These are phyloP conservation scores for Apiospora hydei DNA, from an alignment of 2,329 filamentous ascomycete species.

Conservation along the genomic window DNA sequence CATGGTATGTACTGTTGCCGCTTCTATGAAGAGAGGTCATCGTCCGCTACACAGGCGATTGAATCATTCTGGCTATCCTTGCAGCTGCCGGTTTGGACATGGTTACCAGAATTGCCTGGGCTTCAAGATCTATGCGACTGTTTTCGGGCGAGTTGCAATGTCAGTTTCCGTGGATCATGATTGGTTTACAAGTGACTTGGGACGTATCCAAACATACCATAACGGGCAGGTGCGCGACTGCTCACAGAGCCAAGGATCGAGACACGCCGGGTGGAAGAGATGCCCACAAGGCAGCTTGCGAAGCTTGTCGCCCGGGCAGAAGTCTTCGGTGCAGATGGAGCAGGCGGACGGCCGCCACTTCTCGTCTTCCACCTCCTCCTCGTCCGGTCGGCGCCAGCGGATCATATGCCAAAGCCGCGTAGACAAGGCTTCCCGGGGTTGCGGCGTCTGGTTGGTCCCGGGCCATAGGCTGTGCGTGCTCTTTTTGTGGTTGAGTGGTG, in stretches of 20 bases:
- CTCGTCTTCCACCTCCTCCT: background rate
- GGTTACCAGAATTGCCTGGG: background rate
- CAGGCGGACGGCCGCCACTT: background rate
- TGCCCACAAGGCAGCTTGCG: background rate
- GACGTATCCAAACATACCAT: background rate
- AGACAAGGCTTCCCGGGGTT: background rate
- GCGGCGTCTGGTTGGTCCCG: background rate
- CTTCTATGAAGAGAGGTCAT: too few species aligned
- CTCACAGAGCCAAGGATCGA: background rate
- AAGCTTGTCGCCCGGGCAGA: background rate
- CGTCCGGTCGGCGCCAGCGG: background rate
- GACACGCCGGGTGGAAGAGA: background rate
- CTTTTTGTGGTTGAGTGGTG: background rate
- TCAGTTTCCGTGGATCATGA: background rate
- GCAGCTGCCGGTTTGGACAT: background rate
- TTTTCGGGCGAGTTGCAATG: background rate
- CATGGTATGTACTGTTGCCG: too few species aligned
- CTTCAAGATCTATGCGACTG: background rate
- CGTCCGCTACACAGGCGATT: background rate
- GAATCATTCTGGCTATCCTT: background rate
- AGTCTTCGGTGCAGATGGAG: background rate
- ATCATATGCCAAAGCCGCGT: background rate
- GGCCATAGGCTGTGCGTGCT: background rate
- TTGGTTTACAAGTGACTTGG: background rate
- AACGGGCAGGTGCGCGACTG: background rate